These are phyloP conservation scores for Cladosporium sp. DNA, from an alignment of 2,329 filamentous ascomycete genomes.

Conservation along the genomic window DNA sequence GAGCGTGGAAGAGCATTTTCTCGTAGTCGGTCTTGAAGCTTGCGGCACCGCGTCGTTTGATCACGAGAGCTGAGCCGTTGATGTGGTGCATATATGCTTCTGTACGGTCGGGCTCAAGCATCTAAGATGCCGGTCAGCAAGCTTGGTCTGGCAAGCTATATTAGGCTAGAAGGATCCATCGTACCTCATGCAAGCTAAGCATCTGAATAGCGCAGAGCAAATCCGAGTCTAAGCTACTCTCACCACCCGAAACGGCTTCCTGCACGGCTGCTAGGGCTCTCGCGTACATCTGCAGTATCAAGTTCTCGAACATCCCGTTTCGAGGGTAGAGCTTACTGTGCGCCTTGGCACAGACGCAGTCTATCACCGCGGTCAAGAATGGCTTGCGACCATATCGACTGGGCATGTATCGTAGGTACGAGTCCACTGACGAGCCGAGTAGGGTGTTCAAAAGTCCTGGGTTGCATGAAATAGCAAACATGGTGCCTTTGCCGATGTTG, in stretches of 20 bases:
- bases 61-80: conserved; percentile 29
- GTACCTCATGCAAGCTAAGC: conserved; percentile 24
- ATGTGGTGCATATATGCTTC: conserved; percentile 33
- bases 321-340: conserved; percentile 15
- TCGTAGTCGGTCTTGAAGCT: conserved; percentile 34
- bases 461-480: not conserved
- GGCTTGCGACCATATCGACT: conserved; percentile 20
- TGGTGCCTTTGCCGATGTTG: conserved; percentile 16
- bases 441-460: conserved; percentile 13
- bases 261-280: conserved; percentile 22
- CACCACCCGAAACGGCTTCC: conserved; percentile 16
- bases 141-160: not conserved
- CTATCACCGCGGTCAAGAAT: conserved; percentile 20
- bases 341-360: conserved; percentile 24
- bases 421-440: conserved; percentile 14
- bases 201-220: conserved; percentile 23
- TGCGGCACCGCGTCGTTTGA: conserved; percentile 28
- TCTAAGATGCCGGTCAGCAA: conserved; percentile 13
- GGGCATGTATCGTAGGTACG: conserved; percentile 25
- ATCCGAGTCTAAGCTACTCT: conserved; percentile 16
- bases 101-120: conserved; percentile 29
- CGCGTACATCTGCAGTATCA: conserved; percentile 17
- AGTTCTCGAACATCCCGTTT: conserved; percentile 3
- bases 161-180: not conserved
- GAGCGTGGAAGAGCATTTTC: conserved; percentile 33